Percentiles rank a stretch among this genome's conserved stretches.
Evolutionary conservation across 2,329 filamentous ascomycete genomes (phyloP).

Genomic region (Colletotrichum lindemuthianum): DNA sequence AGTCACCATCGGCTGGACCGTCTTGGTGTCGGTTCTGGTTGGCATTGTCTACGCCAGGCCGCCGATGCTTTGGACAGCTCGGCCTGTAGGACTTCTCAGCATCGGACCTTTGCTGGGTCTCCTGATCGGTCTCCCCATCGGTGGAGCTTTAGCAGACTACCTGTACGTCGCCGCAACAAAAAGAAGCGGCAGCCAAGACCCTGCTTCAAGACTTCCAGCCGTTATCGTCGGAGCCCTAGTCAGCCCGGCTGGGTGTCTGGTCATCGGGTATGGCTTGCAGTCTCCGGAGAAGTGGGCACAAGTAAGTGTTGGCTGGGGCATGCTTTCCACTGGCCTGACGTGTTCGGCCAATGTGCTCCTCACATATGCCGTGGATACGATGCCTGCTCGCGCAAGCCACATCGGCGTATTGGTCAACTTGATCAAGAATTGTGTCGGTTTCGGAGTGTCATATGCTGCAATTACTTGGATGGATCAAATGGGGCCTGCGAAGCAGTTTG

Average conservation of each 20-base stretch:
- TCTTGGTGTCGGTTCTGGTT: slow-evolving; percentile 16
- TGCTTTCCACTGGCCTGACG: slow-evolving; percentile 37
- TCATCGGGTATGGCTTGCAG: slow-evolving; percentile 34
- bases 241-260: slow-evolving; percentile 35
- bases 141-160: slow-evolving; percentile 28
- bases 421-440: slow-evolving; percentile 36
- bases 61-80: slow-evolving; percentile 24
- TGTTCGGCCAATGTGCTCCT: slow-evolving; percentile 38
- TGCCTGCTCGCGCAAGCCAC: slow-evolving; percentile 30
- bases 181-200: slow-evolving; percentile 20
- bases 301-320: slow-evolving; percentile 36
- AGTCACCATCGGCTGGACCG: slow-evolving; percentile 28
- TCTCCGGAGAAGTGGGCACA: slow-evolving; percentile 33
- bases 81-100: slow-evolving; percentile 23
- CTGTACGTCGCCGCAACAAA: slow-evolving; percentile 19
- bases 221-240: slow-evolving; percentile 34
- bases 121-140: slow-evolving; percentile 21
- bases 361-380: slow-evolving; percentile 37
- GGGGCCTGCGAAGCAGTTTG: slow-evolving; percentile 34
- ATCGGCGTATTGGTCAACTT: slow-evolving; percentile 38
- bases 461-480: slow-evolving; percentile 30
- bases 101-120: slow-evolving; percentile 23
- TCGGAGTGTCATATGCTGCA: slow-evolving; percentile 35
- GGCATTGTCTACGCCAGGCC: slow-evolving; percentile 22
- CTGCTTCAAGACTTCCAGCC: slow-evolving; percentile 32